Percentiles rank a stretch among this genome's conserved stretches.
These are phyloP conservation scores for Botrytis fabae DNA, from an alignment of 2,329 filamentous ascomycete species.

Conservation along the genomic window DNA sequence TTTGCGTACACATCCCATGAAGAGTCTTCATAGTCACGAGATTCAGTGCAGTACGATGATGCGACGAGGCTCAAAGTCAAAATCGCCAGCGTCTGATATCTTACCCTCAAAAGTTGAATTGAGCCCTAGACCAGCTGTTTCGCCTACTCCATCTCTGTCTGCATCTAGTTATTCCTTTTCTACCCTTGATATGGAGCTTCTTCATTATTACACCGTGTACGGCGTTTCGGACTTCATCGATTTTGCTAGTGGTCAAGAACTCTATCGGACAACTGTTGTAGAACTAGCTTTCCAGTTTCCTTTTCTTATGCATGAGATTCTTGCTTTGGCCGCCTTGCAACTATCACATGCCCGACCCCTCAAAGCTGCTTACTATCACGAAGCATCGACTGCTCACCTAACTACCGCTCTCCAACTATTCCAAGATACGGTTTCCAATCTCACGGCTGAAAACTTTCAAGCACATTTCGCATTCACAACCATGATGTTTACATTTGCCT, in stretches of 20 bases:
- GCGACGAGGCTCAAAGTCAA: slow-evolving; percentile 11
- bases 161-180: slow-evolving; percentile 26
- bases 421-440: slow-evolving; percentile 48
- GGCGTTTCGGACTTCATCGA: slow-evolving; percentile 36
- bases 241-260: slow-evolving; percentile 19
- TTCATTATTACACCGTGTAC: slow-evolving; percentile 47
- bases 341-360: slow-evolving; percentile 38
- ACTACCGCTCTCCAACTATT: slow-evolving; percentile 40
- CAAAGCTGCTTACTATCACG: slow-evolving; percentile 32
- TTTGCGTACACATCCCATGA: slow-evolving; percentile 36
- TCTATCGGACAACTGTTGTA: slow-evolving; percentile 35
- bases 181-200: slow-evolving; percentile 47
- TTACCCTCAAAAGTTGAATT: slow-evolving; percentile 17
- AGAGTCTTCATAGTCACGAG: slow-evolving; percentile 21
- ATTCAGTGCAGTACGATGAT: slow-evolving; percentile 8
- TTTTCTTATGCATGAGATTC: slow-evolving; percentile 43
- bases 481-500: slow-evolving; percentile 42
- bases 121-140: slow-evolving; percentile 9
- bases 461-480: slow-evolving; percentile 41
- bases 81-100: slow-evolving; percentile 21
- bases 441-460: slow-evolving; percentile 42
- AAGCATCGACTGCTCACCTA: slow-evolving; percentile 39
- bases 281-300: slow-evolving; percentile 35
- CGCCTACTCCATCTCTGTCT: slow-evolving; percentile 12
- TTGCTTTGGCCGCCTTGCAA: slow-evolving; percentile 43